phyloP scores from a whole-genome alignment of 257 asterid genomes.

The Solanum neorickii region DNA sequence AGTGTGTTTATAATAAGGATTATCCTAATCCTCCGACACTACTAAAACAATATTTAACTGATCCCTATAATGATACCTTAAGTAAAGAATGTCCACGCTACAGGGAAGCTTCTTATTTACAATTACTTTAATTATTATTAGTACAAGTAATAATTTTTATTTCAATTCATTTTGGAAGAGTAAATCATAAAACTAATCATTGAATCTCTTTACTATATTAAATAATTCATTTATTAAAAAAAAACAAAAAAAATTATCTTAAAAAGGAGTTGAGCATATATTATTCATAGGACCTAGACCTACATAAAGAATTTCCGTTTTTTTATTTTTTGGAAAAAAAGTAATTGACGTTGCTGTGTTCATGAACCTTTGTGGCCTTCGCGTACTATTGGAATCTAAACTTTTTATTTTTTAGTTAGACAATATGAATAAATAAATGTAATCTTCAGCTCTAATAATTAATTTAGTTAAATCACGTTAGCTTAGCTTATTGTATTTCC shows the following conservation, averaged over 20 bases:
- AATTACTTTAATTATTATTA: background rate
- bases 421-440: background rate
- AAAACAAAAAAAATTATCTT: too few relatives aligned
- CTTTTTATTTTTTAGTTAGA: background rate
- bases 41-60: constrained; percentile 54
- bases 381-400: background rate
- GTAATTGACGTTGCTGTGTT: background rate
- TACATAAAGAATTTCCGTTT: background rate
- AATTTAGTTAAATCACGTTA: background rate
- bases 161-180: background rate
- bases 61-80: constrained; percentile 74
- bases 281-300: background rate
- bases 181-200: constrained; percentile 6
- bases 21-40: constrained; percentile 33
- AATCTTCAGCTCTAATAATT: background rate
- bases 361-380: background rate
- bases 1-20: background rate
- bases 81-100: constrained; percentile 41
- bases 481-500: background rate
- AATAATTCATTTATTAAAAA: too few relatives aligned
- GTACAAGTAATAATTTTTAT: background rate
- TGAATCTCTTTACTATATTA: background rate
- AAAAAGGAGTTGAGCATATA: too few relatives aligned
- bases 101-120: background rate
- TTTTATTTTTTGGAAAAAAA: too few relatives aligned